Evolutionary conservation across 768 basidiomycete genomes (phyloP).

Genomic region (Collybiopsis confluens): DNA sequence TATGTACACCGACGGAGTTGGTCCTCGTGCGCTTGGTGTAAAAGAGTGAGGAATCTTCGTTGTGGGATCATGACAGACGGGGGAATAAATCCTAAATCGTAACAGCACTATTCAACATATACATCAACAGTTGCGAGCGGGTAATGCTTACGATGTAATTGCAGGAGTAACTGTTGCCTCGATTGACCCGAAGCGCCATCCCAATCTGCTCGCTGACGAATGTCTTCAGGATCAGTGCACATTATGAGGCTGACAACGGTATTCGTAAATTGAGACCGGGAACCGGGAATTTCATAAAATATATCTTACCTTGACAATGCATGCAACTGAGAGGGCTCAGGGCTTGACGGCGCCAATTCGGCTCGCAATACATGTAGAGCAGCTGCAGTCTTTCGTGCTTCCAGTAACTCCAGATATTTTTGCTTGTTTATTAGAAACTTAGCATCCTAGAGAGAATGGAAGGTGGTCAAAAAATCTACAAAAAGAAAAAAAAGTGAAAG

Average conservation of each 20-base stretch:
- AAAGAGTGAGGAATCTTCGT: constrained; percentile 76
- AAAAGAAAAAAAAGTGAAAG: not conserved
- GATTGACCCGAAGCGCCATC: constrained; percentile 84
- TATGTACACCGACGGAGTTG: constrained; percentile 84
- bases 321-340: constrained; percentile 79
- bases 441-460: constrained; percentile 52
- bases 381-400: constrained; percentile 70
- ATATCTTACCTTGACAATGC: constrained; percentile 72
- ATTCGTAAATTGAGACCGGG: constrained; percentile 13
- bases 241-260: constrained; percentile 69
- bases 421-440: constrained; percentile 89
- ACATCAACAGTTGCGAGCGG: not conserved
- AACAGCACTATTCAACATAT: constrained; percentile 5
- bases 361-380: constrained; percentile 85
- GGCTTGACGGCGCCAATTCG: constrained; percentile 80
- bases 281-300: constrained; percentile 14
- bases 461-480: constrained; percentile 8
- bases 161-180: constrained; percentile 66
- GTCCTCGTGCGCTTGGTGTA: constrained; percentile 78
- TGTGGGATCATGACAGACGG: constrained; percentile 91
- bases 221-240: constrained; percentile 82
- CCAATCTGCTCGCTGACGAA: constrained; percentile 80
- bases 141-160: constrained; percentile 69
- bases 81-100: constrained; percentile 72
- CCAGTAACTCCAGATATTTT: constrained; percentile 92